phyloP scores from a whole-genome alignment of 768 basidiomycete genomes.

The Psilocybe cubensis region DNA sequence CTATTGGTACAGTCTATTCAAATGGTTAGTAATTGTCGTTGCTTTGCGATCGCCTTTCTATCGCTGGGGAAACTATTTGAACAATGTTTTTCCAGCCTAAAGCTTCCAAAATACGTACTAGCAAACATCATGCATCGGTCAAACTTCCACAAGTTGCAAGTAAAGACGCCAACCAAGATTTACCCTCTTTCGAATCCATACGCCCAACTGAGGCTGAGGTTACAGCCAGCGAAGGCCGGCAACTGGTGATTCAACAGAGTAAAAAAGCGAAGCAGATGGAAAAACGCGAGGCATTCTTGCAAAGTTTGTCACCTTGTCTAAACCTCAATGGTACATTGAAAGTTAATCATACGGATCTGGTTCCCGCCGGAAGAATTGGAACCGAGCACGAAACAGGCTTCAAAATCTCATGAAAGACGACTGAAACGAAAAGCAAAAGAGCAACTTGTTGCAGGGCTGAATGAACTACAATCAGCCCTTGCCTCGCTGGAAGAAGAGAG shows the following conservation, averaged over 20 bases:
- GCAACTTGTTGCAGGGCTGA: conserved; percentile 54
- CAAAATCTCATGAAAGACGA: conserved; percentile 73
- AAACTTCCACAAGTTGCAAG: conserved; percentile 10
- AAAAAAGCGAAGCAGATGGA: conserved; percentile 73
- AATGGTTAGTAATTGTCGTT: neutral
- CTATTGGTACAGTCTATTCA: too few relatives aligned
- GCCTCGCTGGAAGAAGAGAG: conserved; percentile 48
- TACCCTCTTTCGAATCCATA: conserved; percentile 34
- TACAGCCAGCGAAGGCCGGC: neutral
- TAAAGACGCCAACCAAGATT: conserved; percentile 12
- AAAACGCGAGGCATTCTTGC: conserved; percentile 70
- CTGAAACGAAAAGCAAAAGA: conserved; percentile 72
- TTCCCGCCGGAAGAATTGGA: conserved; percentile 39
- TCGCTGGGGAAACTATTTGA: neutral
- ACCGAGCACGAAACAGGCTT: conserved; percentile 55
- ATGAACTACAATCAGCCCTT: conserved; percentile 57
- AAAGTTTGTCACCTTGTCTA: conserved; percentile 48
- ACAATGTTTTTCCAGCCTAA: conserved; percentile 22
- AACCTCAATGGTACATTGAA: neutral
- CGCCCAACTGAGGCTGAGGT: neutral
- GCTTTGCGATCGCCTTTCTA: neutral
- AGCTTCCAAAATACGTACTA: conserved; percentile 19
- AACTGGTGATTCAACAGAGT: conserved; percentile 18
- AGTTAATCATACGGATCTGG: conserved; percentile 10
- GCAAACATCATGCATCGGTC: conserved; percentile 23